Evolutionary conservation across 257 asterid species (phyloP).

Genomic region (Nicotiana knightiana): DNA sequence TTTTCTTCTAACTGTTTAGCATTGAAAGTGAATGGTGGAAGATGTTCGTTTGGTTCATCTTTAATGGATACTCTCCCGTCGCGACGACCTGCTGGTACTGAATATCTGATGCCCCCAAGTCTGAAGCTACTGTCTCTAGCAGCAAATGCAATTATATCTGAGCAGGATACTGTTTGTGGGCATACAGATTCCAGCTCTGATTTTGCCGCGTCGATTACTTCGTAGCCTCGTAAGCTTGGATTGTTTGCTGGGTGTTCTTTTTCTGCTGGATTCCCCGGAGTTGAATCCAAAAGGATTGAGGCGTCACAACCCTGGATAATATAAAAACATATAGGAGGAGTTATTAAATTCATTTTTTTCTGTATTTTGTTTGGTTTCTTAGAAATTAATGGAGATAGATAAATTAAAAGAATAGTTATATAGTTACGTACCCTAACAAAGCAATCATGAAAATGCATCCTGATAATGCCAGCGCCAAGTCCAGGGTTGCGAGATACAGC

Average conservation of each 20-base stretch:
- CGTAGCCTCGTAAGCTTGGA: conserved; percentile 33
- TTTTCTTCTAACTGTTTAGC: conserved; percentile 15
- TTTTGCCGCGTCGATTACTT: conserved; percentile 40
- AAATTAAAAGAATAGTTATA: background rate
- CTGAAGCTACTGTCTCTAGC: conserved; percentile 30
- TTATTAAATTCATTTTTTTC: too few species aligned
- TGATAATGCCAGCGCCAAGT: conserved; percentile 32
- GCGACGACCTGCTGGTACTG: conserved; percentile 36
- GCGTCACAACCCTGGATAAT: conserved; percentile 38
- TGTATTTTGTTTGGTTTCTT: background rate
- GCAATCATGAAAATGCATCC: conserved; percentile 48
- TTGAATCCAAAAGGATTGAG: conserved; percentile 34
- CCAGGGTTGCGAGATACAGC: conserved; percentile 32
- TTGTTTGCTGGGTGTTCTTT: conserved; percentile 19
- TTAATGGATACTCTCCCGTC: conserved; percentile 25
- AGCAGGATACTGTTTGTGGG: conserved; percentile 38
- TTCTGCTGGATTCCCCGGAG: conserved; percentile 16
- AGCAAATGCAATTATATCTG: conserved; percentile 37
- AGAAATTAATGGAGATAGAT: background rate
- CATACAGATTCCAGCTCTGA: conserved; percentile 26
- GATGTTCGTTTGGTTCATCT: conserved; percentile 16
- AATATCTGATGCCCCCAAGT: conserved; percentile 24
- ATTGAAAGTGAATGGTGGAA: conserved; percentile 19
- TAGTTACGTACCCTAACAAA: conserved; percentile 32
- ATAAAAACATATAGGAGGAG: background rate